A percentile compares a stretch with the other conserved stretches of the same genome.
Conservation (phyloP, 495 filamentous ascomycete genomes). For the Amphirosellinia nigrospora region DNA sequence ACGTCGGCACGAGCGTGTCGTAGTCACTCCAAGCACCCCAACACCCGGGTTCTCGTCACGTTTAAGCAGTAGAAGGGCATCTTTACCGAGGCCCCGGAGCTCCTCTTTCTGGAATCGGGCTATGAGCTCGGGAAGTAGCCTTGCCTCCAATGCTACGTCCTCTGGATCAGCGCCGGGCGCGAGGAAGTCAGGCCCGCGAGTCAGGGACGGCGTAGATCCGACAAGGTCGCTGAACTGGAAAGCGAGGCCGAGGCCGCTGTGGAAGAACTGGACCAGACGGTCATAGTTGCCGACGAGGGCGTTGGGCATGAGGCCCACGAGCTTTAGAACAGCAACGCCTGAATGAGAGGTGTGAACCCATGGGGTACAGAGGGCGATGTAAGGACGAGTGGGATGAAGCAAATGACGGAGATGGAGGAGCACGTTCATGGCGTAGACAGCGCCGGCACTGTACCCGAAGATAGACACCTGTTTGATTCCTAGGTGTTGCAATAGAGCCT, state of each 20-base stretch:
- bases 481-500: conserved; percentile 49
- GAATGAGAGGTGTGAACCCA: conserved; percentile 54
- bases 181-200: not conserved
- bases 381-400: conserved; percentile 44
- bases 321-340: conserved; percentile 31
- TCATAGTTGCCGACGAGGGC: conserved; percentile 43
- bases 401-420: conserved; percentile 44
- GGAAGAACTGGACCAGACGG: conserved; percentile 43
- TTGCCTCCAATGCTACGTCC: conserved; percentile 6
- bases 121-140: not conserved
- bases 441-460: conserved; percentile 51
- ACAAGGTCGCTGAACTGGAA: conserved; percentile 12
- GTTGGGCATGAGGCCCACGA: conserved; percentile 32
- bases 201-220: not conserved
- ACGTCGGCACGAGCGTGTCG: conserved; percentile 17
- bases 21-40: conserved; percentile 21
- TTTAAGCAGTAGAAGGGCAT: conserved; percentile 16
- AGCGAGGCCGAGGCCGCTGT: conserved; percentile 1
- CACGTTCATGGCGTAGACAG: conserved; percentile 55
- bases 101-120: not conserved
- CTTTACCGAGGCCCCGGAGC: conserved; percentile 10
- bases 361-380: conserved; percentile 48
- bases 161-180: conserved; percentile 9
- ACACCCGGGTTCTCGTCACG: conserved; percentile 2
- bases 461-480: conserved; percentile 48